A percentile compares a stretch with the other conserved stretches of the same genome.
These are phyloP conservation scores for Globisporangium emineosum DNA, from an alignment of 352 stramenopile species.

Conservation along the genomic window DNA sequence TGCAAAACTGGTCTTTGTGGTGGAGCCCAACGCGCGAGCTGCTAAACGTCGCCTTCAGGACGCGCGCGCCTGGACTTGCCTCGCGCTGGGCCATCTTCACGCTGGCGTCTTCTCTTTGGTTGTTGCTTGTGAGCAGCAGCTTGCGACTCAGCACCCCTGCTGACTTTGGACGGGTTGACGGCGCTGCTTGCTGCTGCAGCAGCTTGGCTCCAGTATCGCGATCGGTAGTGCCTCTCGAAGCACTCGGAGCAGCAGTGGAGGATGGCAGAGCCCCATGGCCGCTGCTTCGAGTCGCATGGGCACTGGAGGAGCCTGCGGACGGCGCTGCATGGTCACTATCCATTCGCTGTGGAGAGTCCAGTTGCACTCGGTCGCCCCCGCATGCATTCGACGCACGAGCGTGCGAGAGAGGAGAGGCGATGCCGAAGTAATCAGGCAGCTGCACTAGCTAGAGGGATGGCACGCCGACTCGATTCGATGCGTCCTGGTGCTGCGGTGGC, in stretches of 20 bases:
- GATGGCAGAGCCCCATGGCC: not conserved
- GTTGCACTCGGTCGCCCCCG: not conserved
- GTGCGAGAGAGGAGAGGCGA: not conserved
- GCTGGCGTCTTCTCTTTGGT: conserved; percentile 1
- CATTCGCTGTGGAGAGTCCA: not conserved
- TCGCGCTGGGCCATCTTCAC: not conserved
- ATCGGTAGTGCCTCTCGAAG: not conserved
- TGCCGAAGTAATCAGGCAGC: not conserved
- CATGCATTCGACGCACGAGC: conserved; percentile 8
- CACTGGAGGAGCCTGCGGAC: not conserved
- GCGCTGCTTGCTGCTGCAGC: not conserved
- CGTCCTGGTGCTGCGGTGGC: not conserved
- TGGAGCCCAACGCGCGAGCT: conserved; percentile 8
- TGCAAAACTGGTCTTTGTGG: conserved; percentile 14
- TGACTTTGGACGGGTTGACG: conserved; percentile 6
- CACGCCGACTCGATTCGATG: not conserved
- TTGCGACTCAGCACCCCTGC: conserved; percentile 3
- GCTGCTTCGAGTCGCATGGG: not conserved
- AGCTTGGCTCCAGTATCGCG: not conserved
- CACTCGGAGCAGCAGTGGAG: not conserved
- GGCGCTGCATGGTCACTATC: conserved; percentile 1
- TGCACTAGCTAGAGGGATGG: not conserved
- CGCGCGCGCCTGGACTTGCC: not conserved
- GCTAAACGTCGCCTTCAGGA: conserved; percentile 8
- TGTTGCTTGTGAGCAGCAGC: not conserved